These are phyloP conservation scores for Suillus tomentosus DNA, from an alignment of 768 basidiomycete species.

Conservation along the genomic window DNA sequence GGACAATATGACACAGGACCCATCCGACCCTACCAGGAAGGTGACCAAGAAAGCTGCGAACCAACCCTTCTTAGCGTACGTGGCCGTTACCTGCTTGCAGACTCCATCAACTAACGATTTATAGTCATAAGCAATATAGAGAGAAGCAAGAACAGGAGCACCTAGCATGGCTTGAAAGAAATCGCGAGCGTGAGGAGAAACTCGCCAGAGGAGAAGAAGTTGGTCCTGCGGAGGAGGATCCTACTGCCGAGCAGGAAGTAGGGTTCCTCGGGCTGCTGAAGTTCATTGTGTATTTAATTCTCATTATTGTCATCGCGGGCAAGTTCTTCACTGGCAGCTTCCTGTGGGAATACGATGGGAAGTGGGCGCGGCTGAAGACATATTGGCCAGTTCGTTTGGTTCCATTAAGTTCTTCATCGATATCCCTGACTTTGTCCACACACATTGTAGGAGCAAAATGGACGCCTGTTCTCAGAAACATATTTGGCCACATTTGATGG, in stretches of 20 bases:
- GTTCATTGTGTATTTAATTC: slow-evolving; percentile 57
- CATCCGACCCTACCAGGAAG: slow-evolving; percentile 62
- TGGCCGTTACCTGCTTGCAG: slow-evolving; percentile 22
- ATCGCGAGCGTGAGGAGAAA: slow-evolving; percentile 70
- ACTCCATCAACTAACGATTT: slow-evolving; percentile 7
- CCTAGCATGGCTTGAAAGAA: slow-evolving; percentile 67
- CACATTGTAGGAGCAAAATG: slow-evolving; percentile 46
- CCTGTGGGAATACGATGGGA: slow-evolving; percentile 78
- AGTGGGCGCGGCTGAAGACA: slow-evolving; percentile 60
- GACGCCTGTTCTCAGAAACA: slow-evolving; percentile 75
- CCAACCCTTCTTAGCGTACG: slow-evolving; percentile 80
- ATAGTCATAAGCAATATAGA: slow-evolving; percentile 69
- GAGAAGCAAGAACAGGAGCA: slow-evolving; percentile 61
- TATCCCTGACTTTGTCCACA: slow-evolving; percentile 1
- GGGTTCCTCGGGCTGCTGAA: slow-evolving; percentile 67
- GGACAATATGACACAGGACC: slow-evolving; percentile 60
- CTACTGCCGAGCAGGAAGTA: slow-evolving; percentile 68
- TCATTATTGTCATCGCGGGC: slow-evolving; percentile 62
- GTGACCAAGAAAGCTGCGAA: slow-evolving; percentile 86
- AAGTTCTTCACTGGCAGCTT: slow-evolving; percentile 89
- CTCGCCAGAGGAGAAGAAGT: slow-evolving; percentile 73
- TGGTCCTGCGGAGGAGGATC: slow-evolving; percentile 72
- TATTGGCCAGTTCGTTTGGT: slow-evolving; percentile 58
- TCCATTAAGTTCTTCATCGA: slow-evolving; percentile 1
- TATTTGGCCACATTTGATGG: slow-evolving; percentile 74